phyloP scores from a whole-genome alignment of 306 rosid genomes.

The Ormosia semicastrata region DNA sequence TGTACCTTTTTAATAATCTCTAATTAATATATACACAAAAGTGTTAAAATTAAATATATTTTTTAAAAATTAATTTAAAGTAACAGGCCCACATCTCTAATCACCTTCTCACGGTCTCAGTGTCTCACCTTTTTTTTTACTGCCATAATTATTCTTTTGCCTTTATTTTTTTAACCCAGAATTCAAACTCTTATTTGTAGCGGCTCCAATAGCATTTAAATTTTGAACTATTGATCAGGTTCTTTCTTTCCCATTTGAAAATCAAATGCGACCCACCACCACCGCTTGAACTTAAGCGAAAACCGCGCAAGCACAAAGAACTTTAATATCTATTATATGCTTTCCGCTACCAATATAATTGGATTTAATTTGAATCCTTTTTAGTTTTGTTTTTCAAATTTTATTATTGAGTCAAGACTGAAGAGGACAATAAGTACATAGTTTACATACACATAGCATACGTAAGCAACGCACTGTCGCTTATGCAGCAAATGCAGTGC shows the following conservation, averaged over 20 bases:
- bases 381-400: neutral
- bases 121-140: neutral
- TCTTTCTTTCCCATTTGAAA: neutral
- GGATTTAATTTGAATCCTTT: neutral
- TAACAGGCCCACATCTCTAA: neutral
- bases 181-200: conserved; percentile 1
- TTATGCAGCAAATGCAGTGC: neutral
- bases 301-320: no score
- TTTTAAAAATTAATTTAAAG: neutral
- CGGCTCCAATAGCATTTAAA: conserved; percentile 6
- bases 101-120: neutral
- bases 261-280: neutral
- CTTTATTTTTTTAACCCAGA: neutral
- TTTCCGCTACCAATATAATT: neutral
- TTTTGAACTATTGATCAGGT: neutral
- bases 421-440: conserved; percentile 4
- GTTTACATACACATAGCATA: neutral
- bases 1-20: no score
- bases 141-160: neutral
- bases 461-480: neutral
- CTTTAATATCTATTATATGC: neutral
- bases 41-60: no score
- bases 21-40: no score
- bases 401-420: neutral
- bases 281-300: neutral